Evolutionary conservation across 371 early-diverging fungal species (phyloP), one percentile per base, ranked within the genome.

Genomic region (Circinella umbellata): DNA sequence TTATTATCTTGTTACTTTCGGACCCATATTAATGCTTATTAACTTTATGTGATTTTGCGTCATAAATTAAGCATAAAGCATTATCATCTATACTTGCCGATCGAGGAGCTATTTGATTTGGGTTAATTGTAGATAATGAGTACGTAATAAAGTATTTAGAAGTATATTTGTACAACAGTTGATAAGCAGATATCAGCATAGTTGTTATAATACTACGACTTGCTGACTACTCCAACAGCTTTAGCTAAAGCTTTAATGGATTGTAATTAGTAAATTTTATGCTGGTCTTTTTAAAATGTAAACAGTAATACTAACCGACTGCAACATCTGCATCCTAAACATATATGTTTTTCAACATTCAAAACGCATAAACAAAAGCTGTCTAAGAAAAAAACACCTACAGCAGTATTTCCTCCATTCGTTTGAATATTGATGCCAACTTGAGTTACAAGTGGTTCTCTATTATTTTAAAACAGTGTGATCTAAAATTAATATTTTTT

Each of bases 31-130:
- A n/a, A n/a, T n/a, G n/a, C n/a, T n/a, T n/a, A n/a, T 78, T 74
- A 15, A 93, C 91, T 2, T 72, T 77, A 35, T 81, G 81, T 11
- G 77, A 72, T 61, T 85, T 90, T 36, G 90, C 89, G 68, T 90
- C 84, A 76, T 91, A 94, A 72, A 89, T 92, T 17, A 97, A 82
- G 69, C 93, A 90, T 76, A 96, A 96, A 42, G 90, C 91, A 74
- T 96, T 97, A 48, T 97, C 98, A 47, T 97, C 98, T 64, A 96
- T 89, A 14, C 98, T 97, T 15, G 96, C 94, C 0, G 93, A 92
- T 53, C 88, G 83, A 9, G 97, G 94, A 76, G 96, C 94, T 86
- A 8, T 34, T 27, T 34, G 1, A 42, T 42, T 42, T 42, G 27
- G 27, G 27, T 27, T 27, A 27, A 1, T 1, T 27, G 2, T 27